Base-by-base conservation (phyloP, 192 early-diverging fungal genomes). In the Cladochytrium replicatum region DNA sequence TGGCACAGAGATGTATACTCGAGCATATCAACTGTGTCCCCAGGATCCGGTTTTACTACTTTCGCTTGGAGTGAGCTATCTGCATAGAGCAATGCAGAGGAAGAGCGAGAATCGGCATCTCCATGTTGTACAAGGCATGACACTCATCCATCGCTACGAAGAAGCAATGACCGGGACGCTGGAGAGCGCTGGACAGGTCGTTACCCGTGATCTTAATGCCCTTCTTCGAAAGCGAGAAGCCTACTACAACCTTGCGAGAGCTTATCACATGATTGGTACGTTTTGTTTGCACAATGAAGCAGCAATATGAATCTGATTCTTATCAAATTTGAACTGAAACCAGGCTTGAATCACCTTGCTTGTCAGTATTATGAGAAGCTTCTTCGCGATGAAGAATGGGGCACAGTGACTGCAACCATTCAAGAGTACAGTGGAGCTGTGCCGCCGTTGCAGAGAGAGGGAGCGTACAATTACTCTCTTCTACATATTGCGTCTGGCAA, bases 381-480 rank as follows among this genome's bases (percentile, higher is more conserved):
- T 4, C 64, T 97, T 22, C 48, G 52, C 9, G 52, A 43, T 15
- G 51, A 48, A 3, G 42, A 53, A 13, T 25, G 41, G 23, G 55
- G 49, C 17, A 50, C 23, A 37, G 9, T 8, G 19, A 56, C 9
- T 15, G 44, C 13, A 52, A 6, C 9, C 47, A 13, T 28, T 5
- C 39, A 32, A 32, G 31, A 32, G 13, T 11, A 22, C 27, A 42
- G 23, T 29, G 32, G 55, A 32, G 69, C 72, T 40, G 43, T 50
- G 7, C 77, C 67, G 23, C 69, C 79, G 29, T 45, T 92, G 40
- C 77, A 67, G 46, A 46, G 71, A 22, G 94, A 97, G 56, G 85
- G 87, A 0, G 95, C 93, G 21, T 97, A 93, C 61, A 99, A 99
- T 50, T 61, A 96, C 46, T 74, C 83, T 32, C 53, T 75, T 27